These are phyloP conservation scores for Hanseniaspora occidentalis DNA, from an alignment of 805 yeast species.

Conservation along the genomic window DNA sequence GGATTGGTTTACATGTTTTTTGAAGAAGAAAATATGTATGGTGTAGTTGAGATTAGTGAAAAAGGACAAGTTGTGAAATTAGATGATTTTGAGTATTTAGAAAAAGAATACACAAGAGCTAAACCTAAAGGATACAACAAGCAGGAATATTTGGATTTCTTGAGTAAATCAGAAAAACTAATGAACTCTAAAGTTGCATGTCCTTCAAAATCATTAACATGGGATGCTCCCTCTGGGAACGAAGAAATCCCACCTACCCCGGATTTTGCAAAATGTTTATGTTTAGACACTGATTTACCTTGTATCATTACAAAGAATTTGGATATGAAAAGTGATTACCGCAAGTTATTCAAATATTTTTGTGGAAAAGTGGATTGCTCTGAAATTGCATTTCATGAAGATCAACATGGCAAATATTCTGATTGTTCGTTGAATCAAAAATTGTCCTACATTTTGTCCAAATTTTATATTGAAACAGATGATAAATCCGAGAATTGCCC, in stretches of 20 bases:
- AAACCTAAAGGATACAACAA: slow-evolving; percentile 32
- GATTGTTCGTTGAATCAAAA: slow-evolving; percentile 54
- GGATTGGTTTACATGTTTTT: slow-evolving; percentile 78
- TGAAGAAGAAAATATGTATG: slow-evolving; percentile 63
- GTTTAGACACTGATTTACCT: slow-evolving; percentile 39
- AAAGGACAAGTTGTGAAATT: slow-evolving; percentile 37
- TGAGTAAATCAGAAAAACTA: slow-evolving; percentile 13
- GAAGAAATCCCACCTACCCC: slow-evolving; percentile 58
- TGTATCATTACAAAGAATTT: slow-evolving; percentile 40
- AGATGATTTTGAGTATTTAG: slow-evolving; percentile 46
- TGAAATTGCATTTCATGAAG: slow-evolving; percentile 49
- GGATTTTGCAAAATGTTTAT: slow-evolving; percentile 43
- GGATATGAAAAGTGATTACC: slow-evolving; percentile 37
- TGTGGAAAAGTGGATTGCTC: slow-evolving; percentile 49
- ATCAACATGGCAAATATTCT: slow-evolving; percentile 54
- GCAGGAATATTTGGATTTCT: slow-evolving; percentile 14
- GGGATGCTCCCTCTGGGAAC: slow-evolving; percentile 40
- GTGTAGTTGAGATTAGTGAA: slow-evolving; percentile 44
- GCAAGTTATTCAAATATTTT: slow-evolving; percentile 40
- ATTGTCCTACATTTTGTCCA: slow-evolving; percentile 49
- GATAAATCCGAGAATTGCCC: no score
- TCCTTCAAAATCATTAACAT: slow-evolving; percentile 36
- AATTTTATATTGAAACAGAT: slow-evolving; percentile 47
- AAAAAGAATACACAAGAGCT: slow-evolving; percentile 36
- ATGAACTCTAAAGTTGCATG: slow-evolving; percentile 37